phyloP scores from a whole-genome alignment of 2,329 filamentous ascomycete genomes.

The Aspergillus vadensis region DNA sequence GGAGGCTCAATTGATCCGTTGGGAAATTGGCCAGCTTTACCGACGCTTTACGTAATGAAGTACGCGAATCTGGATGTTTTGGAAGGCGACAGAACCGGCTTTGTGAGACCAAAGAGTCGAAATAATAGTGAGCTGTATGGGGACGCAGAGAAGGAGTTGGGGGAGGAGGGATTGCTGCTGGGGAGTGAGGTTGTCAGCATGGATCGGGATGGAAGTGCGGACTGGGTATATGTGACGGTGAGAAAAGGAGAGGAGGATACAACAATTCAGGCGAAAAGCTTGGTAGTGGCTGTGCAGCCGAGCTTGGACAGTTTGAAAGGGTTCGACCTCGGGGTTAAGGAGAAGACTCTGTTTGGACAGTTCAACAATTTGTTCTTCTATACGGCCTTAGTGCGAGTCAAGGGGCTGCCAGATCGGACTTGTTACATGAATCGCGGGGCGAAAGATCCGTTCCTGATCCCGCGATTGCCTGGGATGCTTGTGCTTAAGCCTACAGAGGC shows the following conservation, averaged over 20 bases:
- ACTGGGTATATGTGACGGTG: slow-evolving; percentile 25
- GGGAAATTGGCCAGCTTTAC: neutral
- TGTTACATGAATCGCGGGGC: slow-evolving; percentile 6
- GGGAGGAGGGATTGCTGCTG: neutral
- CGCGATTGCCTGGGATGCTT: slow-evolving; percentile 15
- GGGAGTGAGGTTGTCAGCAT: neutral
- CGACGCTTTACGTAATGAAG: slow-evolving; percentile 15
- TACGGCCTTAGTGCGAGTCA: slow-evolving; percentile 34
- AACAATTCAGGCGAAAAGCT: slow-evolving; percentile 38
- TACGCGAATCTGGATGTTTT: neutral
- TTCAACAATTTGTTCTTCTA: slow-evolving; percentile 28
- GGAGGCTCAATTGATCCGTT: neutral
- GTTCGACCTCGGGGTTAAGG: slow-evolving; percentile 35
- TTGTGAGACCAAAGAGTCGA: neutral
- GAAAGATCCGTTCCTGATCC: slow-evolving; percentile 5
- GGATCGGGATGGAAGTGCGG: neutral
- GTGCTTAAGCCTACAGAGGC: slow-evolving; percentile 8
- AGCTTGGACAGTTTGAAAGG: slow-evolving; percentile 33
- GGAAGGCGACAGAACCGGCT: neutral
- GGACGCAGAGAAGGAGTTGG: neutral
- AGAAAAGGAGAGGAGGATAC: slow-evolving; percentile 24
- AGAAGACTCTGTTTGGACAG: slow-evolving; percentile 36
- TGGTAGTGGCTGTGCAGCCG: slow-evolving; percentile 42
- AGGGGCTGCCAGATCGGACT: slow-evolving; percentile 22
- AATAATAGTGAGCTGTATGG: neutral